Evolutionary conservation across 2,329 filamentous ascomycete species (phyloP).

Genomic region (Ceratocystis destructans): DNA sequence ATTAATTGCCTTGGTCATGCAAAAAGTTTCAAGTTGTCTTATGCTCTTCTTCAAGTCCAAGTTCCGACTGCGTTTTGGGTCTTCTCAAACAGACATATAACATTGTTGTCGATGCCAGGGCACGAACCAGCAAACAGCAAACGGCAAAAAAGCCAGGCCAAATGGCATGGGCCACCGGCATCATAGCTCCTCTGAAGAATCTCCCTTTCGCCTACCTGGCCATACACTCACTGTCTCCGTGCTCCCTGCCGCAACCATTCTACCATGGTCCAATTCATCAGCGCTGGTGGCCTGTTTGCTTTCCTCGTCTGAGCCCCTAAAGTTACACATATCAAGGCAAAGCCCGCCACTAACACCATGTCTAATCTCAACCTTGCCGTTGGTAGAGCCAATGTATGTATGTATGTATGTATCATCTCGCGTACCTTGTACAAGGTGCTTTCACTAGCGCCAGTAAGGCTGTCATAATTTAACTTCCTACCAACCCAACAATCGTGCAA

Average conservation of each 20-base stretch:
- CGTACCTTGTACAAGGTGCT: neutral
- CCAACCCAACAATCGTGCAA: neutral
- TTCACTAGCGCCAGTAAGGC: neutral
- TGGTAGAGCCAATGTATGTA: neutral
- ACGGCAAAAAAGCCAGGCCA: neutral
- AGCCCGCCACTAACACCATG: neutral
- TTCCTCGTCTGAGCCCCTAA: neutral
- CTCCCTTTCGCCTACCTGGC: neutral
- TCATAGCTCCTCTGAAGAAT: conserved; percentile 5
- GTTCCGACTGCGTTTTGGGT: neutral
- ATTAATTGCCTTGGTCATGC: neutral
- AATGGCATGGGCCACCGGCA: conserved; percentile 2
- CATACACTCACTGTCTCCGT: neutral
- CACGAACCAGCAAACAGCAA: neutral
- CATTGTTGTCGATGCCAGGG: neutral
- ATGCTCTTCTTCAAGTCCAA: neutral
- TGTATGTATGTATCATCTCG: neutral
- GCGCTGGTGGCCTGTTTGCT: neutral
- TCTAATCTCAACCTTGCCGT: neutral
- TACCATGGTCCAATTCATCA: no score
- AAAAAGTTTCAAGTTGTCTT: neutral
- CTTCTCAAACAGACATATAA: neutral
- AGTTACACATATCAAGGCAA: neutral
- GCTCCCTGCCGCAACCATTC: neutral
- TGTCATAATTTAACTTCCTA: neutral